Conservation (phyloP, 139 green algal genomes). For the Raphidocelis subcapitata region DNA sequence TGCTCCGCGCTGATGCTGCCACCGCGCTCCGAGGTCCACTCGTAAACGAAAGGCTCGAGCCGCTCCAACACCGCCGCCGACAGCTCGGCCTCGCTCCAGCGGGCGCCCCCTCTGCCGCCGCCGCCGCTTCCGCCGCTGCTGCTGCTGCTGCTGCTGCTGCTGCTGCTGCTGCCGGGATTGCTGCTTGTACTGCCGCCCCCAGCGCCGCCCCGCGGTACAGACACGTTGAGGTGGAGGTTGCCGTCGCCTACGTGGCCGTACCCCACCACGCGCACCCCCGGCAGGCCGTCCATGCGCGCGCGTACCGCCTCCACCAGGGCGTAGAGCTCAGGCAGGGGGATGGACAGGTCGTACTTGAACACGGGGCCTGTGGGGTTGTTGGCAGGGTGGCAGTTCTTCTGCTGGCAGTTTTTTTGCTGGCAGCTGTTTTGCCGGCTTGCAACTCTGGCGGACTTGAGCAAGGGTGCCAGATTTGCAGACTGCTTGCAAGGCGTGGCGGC, state of each 20-base stretch:
- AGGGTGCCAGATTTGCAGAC: too few relatives aligned
- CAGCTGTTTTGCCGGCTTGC: too few relatives aligned
- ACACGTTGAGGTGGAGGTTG: conserved; percentile 98
- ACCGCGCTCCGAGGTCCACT: conserved; percentile 63
- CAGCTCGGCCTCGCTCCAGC: conserved; percentile 43
- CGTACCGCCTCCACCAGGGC: conserved; percentile 77
- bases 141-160: not conserved
- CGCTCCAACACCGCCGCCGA: conserved; percentile 46
- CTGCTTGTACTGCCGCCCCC: not conserved
- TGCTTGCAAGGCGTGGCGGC: too few relatives aligned
- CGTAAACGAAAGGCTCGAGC: conserved; percentile 97
- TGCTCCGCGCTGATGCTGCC: conserved; percentile 97
- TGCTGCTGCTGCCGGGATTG: not conserved
- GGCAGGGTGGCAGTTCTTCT: not conserved
- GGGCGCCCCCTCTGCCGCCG: too few relatives aligned
- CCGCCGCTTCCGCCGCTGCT: not conserved
- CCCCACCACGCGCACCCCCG: conserved; percentile 63
- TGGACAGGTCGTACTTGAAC: conserved; percentile 94
- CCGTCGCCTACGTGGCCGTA: conserved; percentile 97
- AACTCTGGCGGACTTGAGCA: too few relatives aligned
- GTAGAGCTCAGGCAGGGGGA: conserved; percentile 78
- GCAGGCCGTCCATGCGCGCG: conserved; percentile 13
- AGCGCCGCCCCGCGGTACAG: conserved; percentile 24
- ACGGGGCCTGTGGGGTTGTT: conserved; percentile 52
- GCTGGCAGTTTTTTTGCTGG: too few relatives aligned